Evolutionary conservation across 2,329 filamentous ascomycete species (phyloP), one percentile per base, ranked within the genome.

Genomic region (Helotiales sp.): DNA sequence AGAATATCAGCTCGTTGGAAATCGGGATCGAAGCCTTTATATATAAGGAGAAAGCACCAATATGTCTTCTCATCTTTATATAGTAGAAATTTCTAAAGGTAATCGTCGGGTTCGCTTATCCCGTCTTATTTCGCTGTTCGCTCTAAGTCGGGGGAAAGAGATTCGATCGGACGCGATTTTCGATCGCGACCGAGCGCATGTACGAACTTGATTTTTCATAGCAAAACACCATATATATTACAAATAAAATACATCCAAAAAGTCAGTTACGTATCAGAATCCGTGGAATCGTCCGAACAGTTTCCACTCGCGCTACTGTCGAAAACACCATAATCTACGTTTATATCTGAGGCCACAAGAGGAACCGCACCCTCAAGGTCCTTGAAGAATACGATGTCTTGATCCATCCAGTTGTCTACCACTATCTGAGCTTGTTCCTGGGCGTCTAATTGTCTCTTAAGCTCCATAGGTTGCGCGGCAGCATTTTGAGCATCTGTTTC

Each of bases 11-110:
- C 31, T 19, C 58, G 58, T 8, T 61, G 24, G 2, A 49, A 30
- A 48, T 60, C 44, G 5, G 57, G 58, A 54, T 62, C 52, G 31
- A 60, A 67, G 17, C 55, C 55, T 10, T 60, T 55, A n/a, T 52
- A 36, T 0, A 59, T 57, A 1, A 55, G 15, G 1, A 59, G 46
- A 22, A 63, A 62, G 19, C 55, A 57, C 60, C 58, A 65, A 34
- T 63, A 65, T 29, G 63, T 59, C 52, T 65, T 65, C 27, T 62
- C 61, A 1, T 33, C 4, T 6, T 64, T 46, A 46, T 65, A 64
- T 2, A 65, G 54, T 0, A 40, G 19, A 12, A 65, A 54, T 9
- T 61, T 53, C 25, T 63, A 55, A 3, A 65, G 54, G 36, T 42
- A 42, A 42, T 42, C 38, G 38, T 42, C 38, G 17, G 19, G 9